phyloP scores from a whole-genome alignment of 129 eudicot species.

The Ambrosia artemisiifolia region DNA sequence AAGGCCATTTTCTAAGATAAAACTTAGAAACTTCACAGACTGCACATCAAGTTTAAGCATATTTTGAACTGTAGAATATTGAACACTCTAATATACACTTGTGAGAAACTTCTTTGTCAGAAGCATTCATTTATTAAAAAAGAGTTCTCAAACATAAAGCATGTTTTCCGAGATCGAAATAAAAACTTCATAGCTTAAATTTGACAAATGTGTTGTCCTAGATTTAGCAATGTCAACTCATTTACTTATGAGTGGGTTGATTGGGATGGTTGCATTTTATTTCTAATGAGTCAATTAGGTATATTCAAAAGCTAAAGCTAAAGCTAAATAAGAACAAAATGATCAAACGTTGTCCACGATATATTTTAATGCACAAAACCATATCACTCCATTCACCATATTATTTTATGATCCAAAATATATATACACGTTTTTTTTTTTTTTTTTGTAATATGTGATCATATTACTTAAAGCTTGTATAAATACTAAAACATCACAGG shows the following conservation, averaged over 20 bases:
- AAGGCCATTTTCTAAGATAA: not conserved
- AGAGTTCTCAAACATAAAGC: no score
- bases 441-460: not conserved
- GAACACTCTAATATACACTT: not conserved
- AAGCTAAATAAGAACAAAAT: not conserved
- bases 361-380: not conserved
- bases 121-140: no score
- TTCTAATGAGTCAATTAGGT: not conserved
- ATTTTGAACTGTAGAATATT: no score
- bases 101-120: no score
- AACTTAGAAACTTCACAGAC: not conserved
- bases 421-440: not conserved
- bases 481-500: not conserved
- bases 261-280: not conserved
- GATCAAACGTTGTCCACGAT: not conserved
- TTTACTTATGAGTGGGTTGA: not conserved
- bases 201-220: not conserved
- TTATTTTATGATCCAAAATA: not conserved
- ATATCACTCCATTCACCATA: not conserved
- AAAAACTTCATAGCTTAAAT: not conserved
- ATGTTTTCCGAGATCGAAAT: constrained; percentile 1
- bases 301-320: not conserved
- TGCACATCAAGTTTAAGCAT: no score
- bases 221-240: not conserved
- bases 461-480: not conserved